Evolutionary conservation across 2,329 filamentous ascomycete species (phyloP).

Genomic region (Didymella arachidicola): DNA sequence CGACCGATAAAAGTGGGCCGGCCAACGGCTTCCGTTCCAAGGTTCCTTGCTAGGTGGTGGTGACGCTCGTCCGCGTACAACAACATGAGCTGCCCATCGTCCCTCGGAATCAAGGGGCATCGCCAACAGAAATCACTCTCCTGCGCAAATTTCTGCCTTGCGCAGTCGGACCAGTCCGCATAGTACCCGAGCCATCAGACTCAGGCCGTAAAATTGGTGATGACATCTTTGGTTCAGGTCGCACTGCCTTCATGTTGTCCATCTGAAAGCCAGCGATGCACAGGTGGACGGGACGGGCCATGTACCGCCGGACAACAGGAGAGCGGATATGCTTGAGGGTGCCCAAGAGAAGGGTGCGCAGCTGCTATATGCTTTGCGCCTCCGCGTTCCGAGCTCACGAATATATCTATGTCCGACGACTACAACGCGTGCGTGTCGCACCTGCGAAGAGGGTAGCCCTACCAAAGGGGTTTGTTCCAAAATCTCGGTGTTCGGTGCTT

Average conservation of each 20-base stretch:
- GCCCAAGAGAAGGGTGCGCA: background rate
- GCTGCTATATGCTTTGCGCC: background rate
- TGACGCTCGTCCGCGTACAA: slow-evolving; percentile 13
- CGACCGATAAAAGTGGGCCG: background rate
- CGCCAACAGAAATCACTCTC: background rate
- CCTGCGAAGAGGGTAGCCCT: background rate
- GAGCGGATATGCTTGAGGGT: background rate
- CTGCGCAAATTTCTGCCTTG: background rate
- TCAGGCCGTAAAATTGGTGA: background rate
- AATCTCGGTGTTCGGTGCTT: slow-evolving; percentile 16
- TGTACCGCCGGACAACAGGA: background rate
- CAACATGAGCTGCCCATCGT: background rate
- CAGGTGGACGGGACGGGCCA: background rate
- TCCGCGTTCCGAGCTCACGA: background rate
- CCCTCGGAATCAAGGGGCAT: background rate
- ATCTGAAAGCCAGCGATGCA: background rate
- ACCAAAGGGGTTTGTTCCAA: background rate
- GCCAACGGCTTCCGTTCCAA: background rate
- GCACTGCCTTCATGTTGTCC: background rate
- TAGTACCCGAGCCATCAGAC: background rate
- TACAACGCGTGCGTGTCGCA: background rate
- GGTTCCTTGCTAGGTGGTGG: too few species aligned
- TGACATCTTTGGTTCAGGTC: background rate
- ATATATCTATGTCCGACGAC: background rate
- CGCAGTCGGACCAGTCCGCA: background rate